phyloP scores from a whole-genome alignment of 2,329 filamentous ascomycete genomes.

The Cercospora sp. region DNA sequence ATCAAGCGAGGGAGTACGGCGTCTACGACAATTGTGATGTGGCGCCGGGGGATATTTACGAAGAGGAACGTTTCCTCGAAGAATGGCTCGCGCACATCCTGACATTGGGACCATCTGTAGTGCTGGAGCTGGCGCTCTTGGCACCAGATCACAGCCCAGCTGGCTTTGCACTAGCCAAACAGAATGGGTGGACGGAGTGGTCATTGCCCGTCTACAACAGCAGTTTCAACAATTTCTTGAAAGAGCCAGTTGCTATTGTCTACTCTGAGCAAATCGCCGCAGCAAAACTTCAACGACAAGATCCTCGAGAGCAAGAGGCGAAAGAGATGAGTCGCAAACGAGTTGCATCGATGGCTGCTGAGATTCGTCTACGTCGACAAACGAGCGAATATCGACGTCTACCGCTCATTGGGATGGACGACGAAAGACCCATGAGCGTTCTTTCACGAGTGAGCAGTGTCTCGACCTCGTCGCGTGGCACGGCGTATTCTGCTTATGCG shows the following conservation, averaged over 20 bases:
- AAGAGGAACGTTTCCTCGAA: slow-evolving; percentile 57
- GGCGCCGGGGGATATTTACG: slow-evolving; percentile 50
- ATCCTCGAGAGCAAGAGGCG: slow-evolving; percentile 40
- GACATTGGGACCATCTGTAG: slow-evolving; percentile 58
- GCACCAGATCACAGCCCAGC: slow-evolving; percentile 41
- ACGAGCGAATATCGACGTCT: slow-evolving; percentile 40
- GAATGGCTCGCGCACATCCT: slow-evolving; percentile 63
- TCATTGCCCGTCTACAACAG: slow-evolving; percentile 46
- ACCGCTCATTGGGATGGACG: slow-evolving; percentile 41
- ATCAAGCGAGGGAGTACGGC: slow-evolving; percentile 56
- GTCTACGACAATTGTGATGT: slow-evolving; percentile 55
- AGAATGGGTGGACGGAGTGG: slow-evolving; percentile 60
- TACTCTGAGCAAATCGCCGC: slow-evolving; percentile 55
- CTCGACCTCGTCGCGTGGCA: background rate
- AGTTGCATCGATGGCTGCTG: slow-evolving; percentile 45
- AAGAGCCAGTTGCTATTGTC: slow-evolving; percentile 60
- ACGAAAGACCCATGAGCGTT: slow-evolving; percentile 42
- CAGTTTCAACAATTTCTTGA: slow-evolving; percentile 59
- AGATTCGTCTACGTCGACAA: slow-evolving; percentile 43
- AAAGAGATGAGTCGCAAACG: slow-evolving; percentile 45
- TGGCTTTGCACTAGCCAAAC: slow-evolving; percentile 55
- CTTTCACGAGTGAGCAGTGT: slow-evolving; percentile 28
- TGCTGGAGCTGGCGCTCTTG: slow-evolving; percentile 53
- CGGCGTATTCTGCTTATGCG: background rate
- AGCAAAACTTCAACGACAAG: slow-evolving; percentile 33